These are phyloP conservation scores for Termitomyces sp. DNA, from an alignment of 1,284 basidiomycete genomes.

Conservation along the genomic window DNA sequence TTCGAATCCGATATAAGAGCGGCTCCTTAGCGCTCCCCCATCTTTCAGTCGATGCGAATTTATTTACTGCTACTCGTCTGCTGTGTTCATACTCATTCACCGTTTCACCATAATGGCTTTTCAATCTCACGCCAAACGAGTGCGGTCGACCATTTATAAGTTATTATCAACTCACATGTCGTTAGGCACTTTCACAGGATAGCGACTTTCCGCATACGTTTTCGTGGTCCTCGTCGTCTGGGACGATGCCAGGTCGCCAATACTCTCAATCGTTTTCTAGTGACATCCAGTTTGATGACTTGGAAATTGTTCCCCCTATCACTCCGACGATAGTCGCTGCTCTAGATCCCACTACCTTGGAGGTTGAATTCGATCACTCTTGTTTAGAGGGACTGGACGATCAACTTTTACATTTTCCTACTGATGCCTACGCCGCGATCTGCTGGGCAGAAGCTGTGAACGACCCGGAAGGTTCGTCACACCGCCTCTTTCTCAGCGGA, in stretches of 20 bases:
- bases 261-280: slow-evolving; percentile 14
- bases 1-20: slow-evolving; percentile 8
- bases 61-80: background rate
- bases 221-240: slow-evolving; percentile 15
- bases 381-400: slow-evolving; percentile 37
- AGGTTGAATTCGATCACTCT: slow-evolving; percentile 32
- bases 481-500: background rate
- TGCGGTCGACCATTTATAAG: background rate
- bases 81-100: background rate
- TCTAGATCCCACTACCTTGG: slow-evolving; percentile 32
- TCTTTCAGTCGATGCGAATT: background rate
- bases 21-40: background rate
- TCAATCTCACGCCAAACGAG: slow-evolving; percentile 6
- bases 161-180: background rate
- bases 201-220: slow-evolving; percentile 14
- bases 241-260: slow-evolving; percentile 1
- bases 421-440: slow-evolving; percentile 29
- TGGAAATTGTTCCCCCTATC: slow-evolving; percentile 5
- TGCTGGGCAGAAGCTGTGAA: slow-evolving; percentile 29
- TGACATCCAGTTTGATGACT: slow-evolving; percentile 12
- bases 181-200: slow-evolving; percentile 14
- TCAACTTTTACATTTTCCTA: slow-evolving; percentile 30
- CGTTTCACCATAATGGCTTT: slow-evolving; percentile 2
- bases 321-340: slow-evolving; percentile 10
- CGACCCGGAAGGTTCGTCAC: slow-evolving; percentile 3